These are phyloP conservation scores for Blastocystis sp. DNA, from an alignment of 352 stramenopile species.

Conservation along the genomic window DNA sequence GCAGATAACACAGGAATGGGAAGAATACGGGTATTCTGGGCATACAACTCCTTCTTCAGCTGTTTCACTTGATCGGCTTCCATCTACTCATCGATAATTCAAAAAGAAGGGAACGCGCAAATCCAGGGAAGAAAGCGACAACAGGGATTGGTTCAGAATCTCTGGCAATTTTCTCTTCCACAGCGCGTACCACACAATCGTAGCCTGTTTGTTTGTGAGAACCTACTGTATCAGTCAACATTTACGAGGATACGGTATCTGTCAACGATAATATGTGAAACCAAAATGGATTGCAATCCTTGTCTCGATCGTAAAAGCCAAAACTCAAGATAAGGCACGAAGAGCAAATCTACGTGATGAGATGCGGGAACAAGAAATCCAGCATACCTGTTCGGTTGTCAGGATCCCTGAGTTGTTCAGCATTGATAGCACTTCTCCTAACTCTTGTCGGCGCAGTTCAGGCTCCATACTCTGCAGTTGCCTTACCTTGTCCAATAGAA, in stretches of 20 bases:
- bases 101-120: not conserved
- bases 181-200: not conserved
- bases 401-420: conserved; percentile 10
- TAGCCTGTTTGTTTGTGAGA: not conserved
- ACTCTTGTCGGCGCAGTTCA: not conserved
- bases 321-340: not conserved
- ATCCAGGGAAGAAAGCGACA: not conserved
- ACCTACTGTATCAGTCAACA: not conserved
- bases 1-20: not conserved
- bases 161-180: not conserved
- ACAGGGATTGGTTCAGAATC: not conserved
- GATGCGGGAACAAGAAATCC: not conserved
- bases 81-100: not conserved
- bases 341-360: conserved; percentile 1
- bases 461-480: not conserved
- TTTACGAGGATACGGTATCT: not conserved
- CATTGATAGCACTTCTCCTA: not conserved
- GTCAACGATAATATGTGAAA: not conserved
- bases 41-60: not conserved
- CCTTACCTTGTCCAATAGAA: not conserved
- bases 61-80: not conserved
- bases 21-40: not conserved
- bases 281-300: conserved; percentile 32
- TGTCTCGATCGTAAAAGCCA: not conserved
- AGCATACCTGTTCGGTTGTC: not conserved